Percentiles rank a stretch among this genome's conserved stretches.
Evolutionary conservation across 805 yeast species (phyloP).

Genomic region (Dipodascus geniculatus): DNA sequence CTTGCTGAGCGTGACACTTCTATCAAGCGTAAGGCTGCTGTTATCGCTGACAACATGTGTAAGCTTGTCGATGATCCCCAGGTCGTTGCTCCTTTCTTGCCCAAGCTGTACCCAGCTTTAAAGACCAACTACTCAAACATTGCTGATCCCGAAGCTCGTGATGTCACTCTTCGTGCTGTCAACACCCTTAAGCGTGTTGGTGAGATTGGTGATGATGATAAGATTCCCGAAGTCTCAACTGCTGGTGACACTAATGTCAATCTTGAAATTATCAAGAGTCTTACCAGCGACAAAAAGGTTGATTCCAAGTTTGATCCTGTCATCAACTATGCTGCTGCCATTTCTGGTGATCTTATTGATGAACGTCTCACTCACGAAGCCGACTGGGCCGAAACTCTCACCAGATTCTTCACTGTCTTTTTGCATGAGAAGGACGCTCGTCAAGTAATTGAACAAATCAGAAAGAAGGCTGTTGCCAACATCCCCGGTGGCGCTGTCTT

Average conservation of each 20-base stretch:
- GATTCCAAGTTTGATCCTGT: conserved; percentile 72
- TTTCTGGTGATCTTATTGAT: conserved; percentile 98
- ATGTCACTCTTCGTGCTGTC: conserved; percentile 93
- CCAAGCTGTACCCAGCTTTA: conserved; percentile 90
- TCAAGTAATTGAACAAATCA: conserved; percentile 83
- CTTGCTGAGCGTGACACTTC: conserved; percentile 99
- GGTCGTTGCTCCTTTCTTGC: conserved; percentile 98
- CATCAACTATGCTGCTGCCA: conserved; percentile 76
- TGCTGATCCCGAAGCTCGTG: conserved; percentile 99
- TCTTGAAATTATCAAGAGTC: conserved; percentile 63
- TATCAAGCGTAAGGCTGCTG: conserved; percentile 99
- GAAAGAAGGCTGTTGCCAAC: conserved; percentile 95
- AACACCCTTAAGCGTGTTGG: conserved; percentile 98
- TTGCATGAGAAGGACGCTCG: conserved; percentile 87
- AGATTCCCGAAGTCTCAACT: conserved; percentile 92
- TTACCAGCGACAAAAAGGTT: conserved; percentile 53
- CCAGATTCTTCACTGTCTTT: conserved; percentile 93
- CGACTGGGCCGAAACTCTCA: conserved; percentile 79
- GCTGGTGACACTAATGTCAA: conserved; percentile 96
- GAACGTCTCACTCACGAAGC: conserved; percentile 91
- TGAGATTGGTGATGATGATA: conserved; percentile 82
- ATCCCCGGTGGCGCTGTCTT: conserved; percentile 92
- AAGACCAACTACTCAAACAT: conserved; percentile 88
- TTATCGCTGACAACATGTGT: conserved; percentile 99
- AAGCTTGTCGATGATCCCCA: conserved; percentile 99